Evolutionary conservation across 164 flowering plant species (phyloP).

Genomic region (Dillenia suffruticosa): DNA sequence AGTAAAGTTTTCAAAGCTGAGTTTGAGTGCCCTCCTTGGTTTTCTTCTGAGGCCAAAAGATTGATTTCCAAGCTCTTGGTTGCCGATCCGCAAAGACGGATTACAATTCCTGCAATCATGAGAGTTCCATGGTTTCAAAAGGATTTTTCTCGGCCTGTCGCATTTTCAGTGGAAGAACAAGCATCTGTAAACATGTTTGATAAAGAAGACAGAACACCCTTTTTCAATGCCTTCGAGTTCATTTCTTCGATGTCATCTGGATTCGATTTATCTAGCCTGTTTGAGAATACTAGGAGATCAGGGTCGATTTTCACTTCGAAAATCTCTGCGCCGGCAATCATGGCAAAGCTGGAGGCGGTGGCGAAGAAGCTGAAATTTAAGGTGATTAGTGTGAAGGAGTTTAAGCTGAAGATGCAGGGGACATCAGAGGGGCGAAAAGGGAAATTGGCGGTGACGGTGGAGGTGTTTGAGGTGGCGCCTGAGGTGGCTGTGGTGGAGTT

Average conservation of each 20-base stretch:
- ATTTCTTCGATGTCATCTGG: slow-evolving; percentile 60
- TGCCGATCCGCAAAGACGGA: slow-evolving; percentile 35
- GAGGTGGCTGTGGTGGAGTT: slow-evolving; percentile 37
- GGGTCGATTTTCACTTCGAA: slow-evolving; percentile 46
- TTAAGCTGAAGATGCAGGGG: slow-evolving; percentile 41
- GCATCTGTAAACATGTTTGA: background rate
- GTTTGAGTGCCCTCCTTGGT: slow-evolving; percentile 46
- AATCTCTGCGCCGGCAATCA: slow-evolving; percentile 30
- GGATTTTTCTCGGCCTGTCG: slow-evolving; percentile 17
- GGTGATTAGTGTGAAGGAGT: slow-evolving; percentile 24
- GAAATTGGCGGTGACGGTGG: slow-evolving; percentile 38
- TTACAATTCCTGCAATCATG: slow-evolving; percentile 35
- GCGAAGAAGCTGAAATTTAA: slow-evolving; percentile 34
- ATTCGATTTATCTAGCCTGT: slow-evolving; percentile 47
- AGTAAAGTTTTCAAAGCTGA: slow-evolving; percentile 47
- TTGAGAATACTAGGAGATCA: slow-evolving; percentile 26
- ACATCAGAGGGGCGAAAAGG: slow-evolving; percentile 48
- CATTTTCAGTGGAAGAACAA: slow-evolving; percentile 15
- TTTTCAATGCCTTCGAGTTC: slow-evolving; percentile 52
- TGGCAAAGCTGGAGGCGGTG: slow-evolving; percentile 28
- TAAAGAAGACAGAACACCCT: slow-evolving; percentile 2
- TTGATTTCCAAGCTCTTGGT: slow-evolving; percentile 40
- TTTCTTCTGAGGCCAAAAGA: slow-evolving; percentile 30
- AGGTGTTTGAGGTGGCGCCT: slow-evolving; percentile 53
- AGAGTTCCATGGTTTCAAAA: slow-evolving; percentile 37